phyloP scores from a whole-genome alignment of 2,329 filamentous ascomycete genomes.

The Penicillium sp. region DNA sequence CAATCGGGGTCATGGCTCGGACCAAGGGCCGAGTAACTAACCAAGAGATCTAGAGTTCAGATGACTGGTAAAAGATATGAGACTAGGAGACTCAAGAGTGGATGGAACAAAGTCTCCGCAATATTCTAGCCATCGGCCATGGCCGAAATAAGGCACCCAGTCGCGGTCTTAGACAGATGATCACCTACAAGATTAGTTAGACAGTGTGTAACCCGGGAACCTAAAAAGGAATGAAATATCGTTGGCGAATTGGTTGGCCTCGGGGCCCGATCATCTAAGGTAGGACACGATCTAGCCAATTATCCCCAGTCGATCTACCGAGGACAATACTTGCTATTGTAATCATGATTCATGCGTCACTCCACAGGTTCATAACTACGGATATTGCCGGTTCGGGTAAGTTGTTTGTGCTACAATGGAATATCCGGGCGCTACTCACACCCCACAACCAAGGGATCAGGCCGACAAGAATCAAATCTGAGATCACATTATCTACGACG shows the following conservation, averaged over 20 bases:
- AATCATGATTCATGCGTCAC: not conserved
- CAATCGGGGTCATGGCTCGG: not conserved
- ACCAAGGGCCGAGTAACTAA: not conserved
- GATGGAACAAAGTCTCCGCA: not conserved
- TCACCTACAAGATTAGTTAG: not conserved
- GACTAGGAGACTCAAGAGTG: not conserved
- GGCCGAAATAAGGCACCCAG: not conserved
- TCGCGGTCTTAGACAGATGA: not conserved
- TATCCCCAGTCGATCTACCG: not conserved
- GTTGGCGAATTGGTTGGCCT: constrained; percentile 1
- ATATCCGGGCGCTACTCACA: not conserved
- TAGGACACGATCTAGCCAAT: no score
- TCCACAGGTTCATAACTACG: not conserved
- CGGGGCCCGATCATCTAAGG: not conserved
- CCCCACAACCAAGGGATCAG: not conserved
- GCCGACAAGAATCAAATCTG: not conserved
- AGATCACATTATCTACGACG: not conserved
- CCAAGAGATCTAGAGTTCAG: not conserved
- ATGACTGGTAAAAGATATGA: not conserved
- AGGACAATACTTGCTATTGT: not conserved
- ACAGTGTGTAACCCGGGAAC: constrained; percentile 1
- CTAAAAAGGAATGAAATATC: not conserved
- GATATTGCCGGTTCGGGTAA: not conserved
- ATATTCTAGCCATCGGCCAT: not conserved
- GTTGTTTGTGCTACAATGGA: not conserved